phyloP scores from a whole-genome alignment of 2,329 filamentous ascomycete species.

The Pseudovirgaria hyperparasitica region DNA sequence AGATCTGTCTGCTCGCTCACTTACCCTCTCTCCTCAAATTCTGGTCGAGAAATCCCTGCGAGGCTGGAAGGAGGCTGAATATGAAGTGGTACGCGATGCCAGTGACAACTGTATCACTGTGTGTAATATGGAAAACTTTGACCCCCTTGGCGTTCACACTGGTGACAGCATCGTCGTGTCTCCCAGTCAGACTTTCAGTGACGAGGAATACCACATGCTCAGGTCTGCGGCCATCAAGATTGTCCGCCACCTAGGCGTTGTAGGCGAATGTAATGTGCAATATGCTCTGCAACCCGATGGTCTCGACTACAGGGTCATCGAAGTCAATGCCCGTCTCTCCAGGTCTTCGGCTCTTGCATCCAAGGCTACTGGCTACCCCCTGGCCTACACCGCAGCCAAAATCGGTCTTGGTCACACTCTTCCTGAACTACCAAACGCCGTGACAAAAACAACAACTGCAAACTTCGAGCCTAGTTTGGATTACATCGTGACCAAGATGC shows the following conservation, averaged over 20 bases:
- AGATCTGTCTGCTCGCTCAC: slow-evolving; percentile 82
- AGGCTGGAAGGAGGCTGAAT: slow-evolving; percentile 99
- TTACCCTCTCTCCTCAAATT: slow-evolving; percentile 91
- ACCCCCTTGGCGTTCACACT: slow-evolving; percentile 92
- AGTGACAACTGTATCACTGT: slow-evolving; percentile 99
- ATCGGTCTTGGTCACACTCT: slow-evolving; percentile 93
- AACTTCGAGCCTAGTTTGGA: slow-evolving; percentile 97
- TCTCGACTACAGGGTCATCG: slow-evolving; percentile 95
- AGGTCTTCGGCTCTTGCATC: slow-evolving; percentile 93
- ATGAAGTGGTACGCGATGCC: slow-evolving; percentile 93
- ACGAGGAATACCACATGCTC: slow-evolving; percentile 99
- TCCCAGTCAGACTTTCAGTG: slow-evolving; percentile 89
- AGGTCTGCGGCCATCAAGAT: slow-evolving; percentile 97
- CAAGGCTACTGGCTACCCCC: slow-evolving; percentile 93
- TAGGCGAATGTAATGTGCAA: slow-evolving; percentile 97
- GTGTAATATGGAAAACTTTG: slow-evolving; percentile 99
- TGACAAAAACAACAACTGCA: slow-evolving; percentile 95
- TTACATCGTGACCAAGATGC: slow-evolving; percentile 98
- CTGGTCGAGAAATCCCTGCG: slow-evolving; percentile 97
- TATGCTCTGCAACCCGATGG: slow-evolving; percentile 95
- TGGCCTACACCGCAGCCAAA: slow-evolving; percentile 96
- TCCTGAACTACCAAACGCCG: slow-evolving; percentile 90
- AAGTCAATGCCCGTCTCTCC: slow-evolving; percentile 97
- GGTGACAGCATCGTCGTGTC: slow-evolving; percentile 98
- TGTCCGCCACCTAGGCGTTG: slow-evolving; percentile 88